phyloP scores from a whole-genome alignment of 495 filamentous ascomycete genomes.

The Aspergillus sclerotiicarbonarius region DNA sequence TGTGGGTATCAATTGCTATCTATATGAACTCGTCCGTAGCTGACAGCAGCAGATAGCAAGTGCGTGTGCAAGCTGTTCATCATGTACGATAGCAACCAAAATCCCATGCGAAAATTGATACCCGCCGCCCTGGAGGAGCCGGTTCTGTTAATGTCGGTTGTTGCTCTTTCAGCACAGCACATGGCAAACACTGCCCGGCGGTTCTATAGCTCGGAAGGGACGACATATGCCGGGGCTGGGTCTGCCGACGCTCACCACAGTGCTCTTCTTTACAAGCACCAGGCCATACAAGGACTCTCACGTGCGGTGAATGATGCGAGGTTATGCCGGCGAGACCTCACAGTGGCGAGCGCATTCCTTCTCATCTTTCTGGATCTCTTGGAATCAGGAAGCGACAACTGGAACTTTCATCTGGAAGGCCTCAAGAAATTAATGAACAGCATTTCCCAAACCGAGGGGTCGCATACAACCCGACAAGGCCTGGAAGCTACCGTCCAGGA shows the following conservation, averaged over 20 bases:
- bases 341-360: constrained; percentile 52
- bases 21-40: constrained; percentile 3
- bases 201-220: constrained; percentile 19
- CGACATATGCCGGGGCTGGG: constrained; percentile 10
- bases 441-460: constrained; percentile 24
- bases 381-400: constrained; percentile 53
- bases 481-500: constrained; percentile 28
- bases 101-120: constrained; percentile 54
- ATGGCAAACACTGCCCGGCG: constrained; percentile 37
- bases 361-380: constrained; percentile 58
- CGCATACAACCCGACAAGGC: constrained; percentile 30
- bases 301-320: constrained; percentile 24
- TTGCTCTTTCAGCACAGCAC: constrained; percentile 56
- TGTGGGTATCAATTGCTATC: constrained; percentile 30
- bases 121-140: constrained; percentile 45
- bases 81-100: constrained; percentile 50
- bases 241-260: constrained; percentile 32
- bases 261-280: constrained; percentile 50
- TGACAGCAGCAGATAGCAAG: constrained; percentile 38
- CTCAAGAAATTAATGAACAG: constrained; percentile 24
- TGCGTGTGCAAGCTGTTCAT: constrained; percentile 56
- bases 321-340: constrained; percentile 31
- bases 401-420: constrained; percentile 53
- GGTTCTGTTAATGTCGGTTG: constrained; percentile 49
- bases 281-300: constrained; percentile 46